These are phyloP conservation scores for Xylariaceae sp. DNA, from an alignment of 2,329 filamentous ascomycete genomes.

Conservation along the genomic window DNA sequence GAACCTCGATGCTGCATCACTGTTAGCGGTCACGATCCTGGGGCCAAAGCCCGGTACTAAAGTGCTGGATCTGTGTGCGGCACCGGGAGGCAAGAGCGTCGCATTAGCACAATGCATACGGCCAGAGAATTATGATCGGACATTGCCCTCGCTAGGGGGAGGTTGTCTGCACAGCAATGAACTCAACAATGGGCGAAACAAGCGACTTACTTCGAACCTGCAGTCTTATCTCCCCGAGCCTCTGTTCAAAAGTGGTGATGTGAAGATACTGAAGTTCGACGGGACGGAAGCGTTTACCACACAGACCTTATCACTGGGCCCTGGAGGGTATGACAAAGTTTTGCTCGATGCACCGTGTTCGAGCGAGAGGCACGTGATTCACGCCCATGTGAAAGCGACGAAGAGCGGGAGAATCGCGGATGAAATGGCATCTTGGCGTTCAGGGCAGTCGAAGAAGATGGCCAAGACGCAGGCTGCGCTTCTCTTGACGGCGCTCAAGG, in stretches of 20 bases:
- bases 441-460: conserved; percentile 32
- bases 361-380: conserved; percentile 37
- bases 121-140: conserved; percentile 9
- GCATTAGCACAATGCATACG: conserved; percentile 24
- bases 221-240: conserved; percentile 22
- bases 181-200: conserved; percentile 29
- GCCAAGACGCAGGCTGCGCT: conserved; percentile 32
- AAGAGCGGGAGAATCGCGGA: conserved; percentile 29
- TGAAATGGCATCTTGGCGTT: conserved; percentile 36
- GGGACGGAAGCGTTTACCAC: conserved; percentile 23
- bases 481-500: conserved; percentile 34
- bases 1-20: conserved; percentile 30
- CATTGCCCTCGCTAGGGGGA: conserved; percentile 17
- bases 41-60: conserved; percentile 32
- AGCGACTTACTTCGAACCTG: conserved; percentile 28
- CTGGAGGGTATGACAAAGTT: conserved; percentile 36
- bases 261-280: conserved; percentile 25
- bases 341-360: conserved; percentile 40
- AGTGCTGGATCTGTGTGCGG: conserved; percentile 38
- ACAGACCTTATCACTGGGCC: conserved; percentile 26
- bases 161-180: conserved; percentile 37
- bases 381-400: conserved; percentile 30
- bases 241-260: conserved; percentile 20
- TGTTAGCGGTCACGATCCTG: conserved; percentile 30
- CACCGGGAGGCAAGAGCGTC: conserved; percentile 23